These are phyloP conservation scores for Ogataea henricii DNA, from an alignment of 805 yeast species.

Conservation along the genomic window DNA sequence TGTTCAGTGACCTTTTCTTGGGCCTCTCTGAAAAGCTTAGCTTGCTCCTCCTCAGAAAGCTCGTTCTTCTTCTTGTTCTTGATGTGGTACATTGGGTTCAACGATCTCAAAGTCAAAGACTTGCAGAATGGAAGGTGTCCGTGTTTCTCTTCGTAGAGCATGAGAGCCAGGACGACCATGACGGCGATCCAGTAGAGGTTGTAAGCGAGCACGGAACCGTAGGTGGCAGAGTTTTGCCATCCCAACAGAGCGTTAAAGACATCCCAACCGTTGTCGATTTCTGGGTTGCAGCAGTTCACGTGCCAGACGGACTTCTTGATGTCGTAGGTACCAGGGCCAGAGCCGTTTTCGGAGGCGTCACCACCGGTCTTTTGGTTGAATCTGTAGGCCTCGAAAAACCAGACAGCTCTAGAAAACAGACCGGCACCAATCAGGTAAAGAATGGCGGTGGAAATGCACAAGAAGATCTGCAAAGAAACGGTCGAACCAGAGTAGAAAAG, in stretches of 20 bases:
- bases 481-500: conserved; percentile 82
- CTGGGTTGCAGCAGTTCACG: conserved; percentile 96
- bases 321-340: conserved; percentile 95
- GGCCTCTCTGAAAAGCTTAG: conserved; percentile 50
- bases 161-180: conserved; percentile 53
- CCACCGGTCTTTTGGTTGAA: conserved; percentile 79
- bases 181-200: conserved; percentile 83
- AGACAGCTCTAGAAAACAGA: conserved; percentile 87
- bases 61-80: conserved; percentile 67
- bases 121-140: conserved; percentile 79
- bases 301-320: conserved; percentile 84
- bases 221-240: conserved; percentile 96
- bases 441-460: conserved; percentile 84
- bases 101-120: conserved; percentile 45
- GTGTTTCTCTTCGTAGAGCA: conserved; percentile 80
- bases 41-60: conserved; percentile 52
- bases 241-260: conserved; percentile 91
- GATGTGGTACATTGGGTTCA: conserved; percentile 75
- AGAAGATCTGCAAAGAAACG: conserved; percentile 82
- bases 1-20: conserved; percentile 32
- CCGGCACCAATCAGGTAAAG: conserved; percentile 91
- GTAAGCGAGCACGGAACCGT: conserved; percentile 88
- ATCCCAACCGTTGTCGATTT: conserved; percentile 93
- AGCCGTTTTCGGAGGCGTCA: conserved; percentile 90
- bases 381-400: conserved; percentile 77